Percentiles rank a stretch among this genome's conserved stretches.
Evolutionary conservation across 306 rosid genomes (phyloP).

Genomic region (Dalbergia oliveri): DNA sequence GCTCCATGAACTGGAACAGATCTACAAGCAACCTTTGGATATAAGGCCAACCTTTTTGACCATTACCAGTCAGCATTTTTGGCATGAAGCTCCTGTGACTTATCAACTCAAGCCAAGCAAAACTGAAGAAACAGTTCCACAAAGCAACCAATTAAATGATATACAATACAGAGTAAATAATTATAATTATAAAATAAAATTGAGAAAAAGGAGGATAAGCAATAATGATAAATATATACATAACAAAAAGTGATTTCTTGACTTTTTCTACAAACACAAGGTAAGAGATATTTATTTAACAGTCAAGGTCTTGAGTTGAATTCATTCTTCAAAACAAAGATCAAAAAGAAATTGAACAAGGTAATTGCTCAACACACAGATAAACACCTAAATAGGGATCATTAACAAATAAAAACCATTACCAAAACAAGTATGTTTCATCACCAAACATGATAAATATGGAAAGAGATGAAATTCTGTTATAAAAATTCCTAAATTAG

Average conservation of each 20-base stretch:
- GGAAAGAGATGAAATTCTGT: too few relatives aligned
- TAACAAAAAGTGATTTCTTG: neutral
- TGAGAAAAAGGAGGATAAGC: neutral
- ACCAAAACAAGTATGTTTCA: too few relatives aligned
- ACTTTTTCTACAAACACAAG: neutral
- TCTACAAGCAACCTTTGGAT: constrained; percentile 91
- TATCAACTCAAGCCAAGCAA: constrained; percentile 98
- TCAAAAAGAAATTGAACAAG: too few relatives aligned
- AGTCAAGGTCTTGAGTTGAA: neutral
- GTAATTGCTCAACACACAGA: too few relatives aligned
- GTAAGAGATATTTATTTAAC: neutral
- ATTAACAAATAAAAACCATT: too few relatives aligned
- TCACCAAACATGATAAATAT: too few relatives aligned
- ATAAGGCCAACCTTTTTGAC: constrained; percentile 93
- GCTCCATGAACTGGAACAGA: constrained; percentile 96
- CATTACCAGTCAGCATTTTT: constrained; percentile 90
- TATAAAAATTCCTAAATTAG: too few relatives aligned
- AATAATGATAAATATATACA: neutral
- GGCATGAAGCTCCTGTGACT: constrained; percentile 98
- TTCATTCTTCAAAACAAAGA: neutral
- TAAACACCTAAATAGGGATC: too few relatives aligned
- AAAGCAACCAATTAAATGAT: constrained; percentile 6
- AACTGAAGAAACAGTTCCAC: constrained; percentile 66
- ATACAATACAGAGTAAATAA: neutral
- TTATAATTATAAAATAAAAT: neutral